Percentiles rank a stretch among this genome's conserved stretches.
Evolutionary conservation across 1,284 basidiomycete genomes (phyloP).

Genomic region (Clitocybe nebularis): DNA sequence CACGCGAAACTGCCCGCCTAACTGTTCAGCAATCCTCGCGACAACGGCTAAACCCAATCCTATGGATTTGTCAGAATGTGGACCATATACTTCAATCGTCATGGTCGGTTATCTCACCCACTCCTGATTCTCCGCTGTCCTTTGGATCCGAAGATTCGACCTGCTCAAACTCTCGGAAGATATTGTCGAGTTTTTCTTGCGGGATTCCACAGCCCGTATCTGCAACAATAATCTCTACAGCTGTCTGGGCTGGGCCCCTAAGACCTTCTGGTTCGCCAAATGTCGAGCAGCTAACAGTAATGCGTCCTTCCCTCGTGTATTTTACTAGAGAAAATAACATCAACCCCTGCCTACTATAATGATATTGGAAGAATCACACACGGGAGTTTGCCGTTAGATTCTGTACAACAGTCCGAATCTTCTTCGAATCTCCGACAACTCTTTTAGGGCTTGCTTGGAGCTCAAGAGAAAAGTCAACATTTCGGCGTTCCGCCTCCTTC

Average conservation of each 20-base stretch:
- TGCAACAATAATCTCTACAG: constrained; percentile 71
- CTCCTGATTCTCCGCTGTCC: constrained; percentile 36
- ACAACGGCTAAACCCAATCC: constrained; percentile 81
- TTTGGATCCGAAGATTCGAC: constrained; percentile 57
- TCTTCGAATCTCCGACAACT: constrained; percentile 70
- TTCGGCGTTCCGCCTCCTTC: constrained; percentile 69
- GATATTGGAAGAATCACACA: constrained; percentile 32
- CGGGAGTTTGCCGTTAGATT: constrained; percentile 83
- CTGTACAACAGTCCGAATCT: constrained; percentile 79
- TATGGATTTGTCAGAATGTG: constrained; percentile 14
- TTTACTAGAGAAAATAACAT: constrained; percentile 52
- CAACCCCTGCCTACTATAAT: not conserved
- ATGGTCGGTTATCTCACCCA: constrained; percentile 53
- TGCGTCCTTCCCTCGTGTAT: constrained; percentile 66
- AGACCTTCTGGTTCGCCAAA: constrained; percentile 53
- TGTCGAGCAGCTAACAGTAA: constrained; percentile 60
- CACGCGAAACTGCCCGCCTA: constrained; percentile 77
- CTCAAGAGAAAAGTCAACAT: constrained; percentile 62
- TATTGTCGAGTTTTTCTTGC: constrained; percentile 69
- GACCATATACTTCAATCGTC: not conserved
- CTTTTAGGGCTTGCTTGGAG: constrained; percentile 50
- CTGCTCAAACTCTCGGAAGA: constrained; percentile 86
- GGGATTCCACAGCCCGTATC: constrained; percentile 82
- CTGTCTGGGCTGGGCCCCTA: constrained; percentile 42
- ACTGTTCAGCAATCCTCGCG: constrained; percentile 78